A percentile compares a stretch with the other conserved stretches of the same genome.
Conservation (phyloP, 257 asterid genomes). For the Ilex aquifolium region DNA sequence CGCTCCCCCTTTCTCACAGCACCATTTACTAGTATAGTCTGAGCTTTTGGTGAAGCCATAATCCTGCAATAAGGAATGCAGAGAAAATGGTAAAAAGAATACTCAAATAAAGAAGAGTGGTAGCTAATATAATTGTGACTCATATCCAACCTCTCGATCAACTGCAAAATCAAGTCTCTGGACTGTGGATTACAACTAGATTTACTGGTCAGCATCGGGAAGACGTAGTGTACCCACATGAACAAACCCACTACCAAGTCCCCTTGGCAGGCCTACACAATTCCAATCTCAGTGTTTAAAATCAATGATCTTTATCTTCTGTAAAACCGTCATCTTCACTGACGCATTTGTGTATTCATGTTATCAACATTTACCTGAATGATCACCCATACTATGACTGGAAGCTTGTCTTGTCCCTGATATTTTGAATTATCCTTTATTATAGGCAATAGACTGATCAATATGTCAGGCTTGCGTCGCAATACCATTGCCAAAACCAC, state of each 20-base stretch:
- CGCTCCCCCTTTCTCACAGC: conserved; percentile 86
- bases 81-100: not conserved
- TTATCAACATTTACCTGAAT: conserved; percentile 49
- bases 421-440: conserved; percentile 59
- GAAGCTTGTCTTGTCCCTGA: conserved; percentile 76
- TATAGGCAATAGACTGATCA: conserved; percentile 43
- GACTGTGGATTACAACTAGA: conserved; percentile 62
- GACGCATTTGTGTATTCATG: not conserved
- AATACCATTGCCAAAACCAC: conserved; percentile 60
- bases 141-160: conserved; percentile 54
- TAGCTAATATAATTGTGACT: not conserved
- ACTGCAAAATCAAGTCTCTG: conserved; percentile 78
- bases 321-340: not conserved
- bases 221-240: conserved; percentile 60
- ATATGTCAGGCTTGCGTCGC: conserved; percentile 69
- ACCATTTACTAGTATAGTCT: conserved; percentile 42
- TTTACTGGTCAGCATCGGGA: conserved; percentile 71
- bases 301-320: not conserved
- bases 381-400: conserved; percentile 60
- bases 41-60: conserved; percentile 71
- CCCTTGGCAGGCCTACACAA: conserved; percentile 62
- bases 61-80: conserved; percentile 32
- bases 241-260: conserved; percentile 74
- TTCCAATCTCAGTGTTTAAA: conserved; percentile 4
- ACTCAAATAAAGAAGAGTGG: not conserved